Percentiles rank a stretch among this genome's conserved stretches.
These are phyloP conservation scores for Hansenula lynferdii DNA, from an alignment of 1,139 yeast species.

Conservation along the genomic window DNA sequence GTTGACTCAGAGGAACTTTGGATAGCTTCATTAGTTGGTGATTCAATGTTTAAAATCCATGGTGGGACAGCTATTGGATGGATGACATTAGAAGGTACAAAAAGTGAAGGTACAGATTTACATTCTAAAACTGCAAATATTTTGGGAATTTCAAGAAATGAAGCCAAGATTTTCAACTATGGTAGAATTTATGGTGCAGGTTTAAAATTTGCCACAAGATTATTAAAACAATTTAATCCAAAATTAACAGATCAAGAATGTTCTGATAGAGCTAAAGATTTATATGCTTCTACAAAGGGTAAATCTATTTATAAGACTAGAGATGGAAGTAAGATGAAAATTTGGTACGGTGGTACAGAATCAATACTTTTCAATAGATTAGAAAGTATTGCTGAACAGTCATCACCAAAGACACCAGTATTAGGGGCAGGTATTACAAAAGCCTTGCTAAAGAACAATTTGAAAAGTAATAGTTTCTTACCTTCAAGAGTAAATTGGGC, in stretches of 20 bases:
- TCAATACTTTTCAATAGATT: slow-evolving; percentile 85
- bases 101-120: slow-evolving; percentile 83
- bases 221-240: slow-evolving; percentile 80
- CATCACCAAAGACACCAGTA: slow-evolving; percentile 85
- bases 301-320: slow-evolving; percentile 29
- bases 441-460: slow-evolving; percentile 65
- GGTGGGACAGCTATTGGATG: slow-evolving; percentile 98
- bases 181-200: slow-evolving; percentile 99
- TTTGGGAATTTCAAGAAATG: slow-evolving; percentile 82
- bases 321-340: slow-evolving; percentile 23
- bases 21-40: slow-evolving; percentile 96
- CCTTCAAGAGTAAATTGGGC: slow-evolving; percentile 98
- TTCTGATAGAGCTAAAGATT: slow-evolving; percentile 52
- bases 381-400: slow-evolving; percentile 82
- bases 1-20: slow-evolving; percentile 98
- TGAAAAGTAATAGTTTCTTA: slow-evolving; percentile 62
- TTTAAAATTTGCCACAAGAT: slow-evolving; percentile 75
- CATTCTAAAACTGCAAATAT: slow-evolving; percentile 94
- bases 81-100: slow-evolving; percentile 99
- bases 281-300: slow-evolving; percentile 87
- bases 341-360: slow-evolving; percentile 94
- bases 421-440: slow-evolving; percentile 91
- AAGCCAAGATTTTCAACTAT: slow-evolving; percentile 93
- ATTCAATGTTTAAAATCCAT: slow-evolving; percentile 80
- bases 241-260: slow-evolving; percentile 66